Conservation (phyloP, 164 flowering plant species). For the Aristolochia californica region DNA sequence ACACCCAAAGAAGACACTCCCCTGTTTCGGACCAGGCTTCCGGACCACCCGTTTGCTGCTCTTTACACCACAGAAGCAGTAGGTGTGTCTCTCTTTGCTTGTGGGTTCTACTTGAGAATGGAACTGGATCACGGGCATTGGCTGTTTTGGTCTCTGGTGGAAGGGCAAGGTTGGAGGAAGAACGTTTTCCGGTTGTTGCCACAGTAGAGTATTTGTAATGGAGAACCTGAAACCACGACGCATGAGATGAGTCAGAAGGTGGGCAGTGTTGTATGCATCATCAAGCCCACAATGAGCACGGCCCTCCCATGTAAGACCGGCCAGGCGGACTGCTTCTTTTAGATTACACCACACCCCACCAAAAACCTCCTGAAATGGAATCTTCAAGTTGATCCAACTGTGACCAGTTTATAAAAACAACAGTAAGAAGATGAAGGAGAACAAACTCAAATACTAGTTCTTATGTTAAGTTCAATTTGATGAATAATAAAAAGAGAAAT, state of each 20-base stretch:
- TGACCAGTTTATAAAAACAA: not conserved
- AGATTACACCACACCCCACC: slow-evolving; percentile 73
- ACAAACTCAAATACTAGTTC: too few relatives aligned
- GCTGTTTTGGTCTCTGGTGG: slow-evolving; percentile 20
- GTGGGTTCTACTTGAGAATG: slow-evolving; percentile 23
- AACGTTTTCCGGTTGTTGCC: slow-evolving; percentile 28
- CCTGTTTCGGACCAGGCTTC: slow-evolving; percentile 80
- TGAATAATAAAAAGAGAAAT: not conserved
- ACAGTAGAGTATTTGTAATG: slow-evolving; percentile 66
- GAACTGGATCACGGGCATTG: slow-evolving; percentile 23
- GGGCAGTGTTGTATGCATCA: slow-evolving; percentile 95
- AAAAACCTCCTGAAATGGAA: slow-evolving; percentile 81
- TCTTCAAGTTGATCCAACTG: slow-evolving; percentile 96
- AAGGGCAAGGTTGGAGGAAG: not conserved
- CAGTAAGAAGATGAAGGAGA: not conserved
- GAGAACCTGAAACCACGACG: slow-evolving; percentile 61
- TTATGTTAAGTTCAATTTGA: too few relatives aligned
- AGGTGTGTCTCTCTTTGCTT: slow-evolving; percentile 15
- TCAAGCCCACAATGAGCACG: slow-evolving; percentile 97
- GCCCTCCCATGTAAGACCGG: slow-evolving; percentile 90
- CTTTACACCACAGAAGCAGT: slow-evolving; percentile 71
- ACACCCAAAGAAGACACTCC: slow-evolving; percentile 77
- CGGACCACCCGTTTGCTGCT: slow-evolving; percentile 50
- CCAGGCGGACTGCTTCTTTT: slow-evolving; percentile 84
- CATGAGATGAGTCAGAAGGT: slow-evolving; percentile 67